Evolutionary conservation across 805 yeast species (phyloP), one percentile per base, ranked within the genome.

Genomic region (Tanozyma kutaoensis): DNA sequence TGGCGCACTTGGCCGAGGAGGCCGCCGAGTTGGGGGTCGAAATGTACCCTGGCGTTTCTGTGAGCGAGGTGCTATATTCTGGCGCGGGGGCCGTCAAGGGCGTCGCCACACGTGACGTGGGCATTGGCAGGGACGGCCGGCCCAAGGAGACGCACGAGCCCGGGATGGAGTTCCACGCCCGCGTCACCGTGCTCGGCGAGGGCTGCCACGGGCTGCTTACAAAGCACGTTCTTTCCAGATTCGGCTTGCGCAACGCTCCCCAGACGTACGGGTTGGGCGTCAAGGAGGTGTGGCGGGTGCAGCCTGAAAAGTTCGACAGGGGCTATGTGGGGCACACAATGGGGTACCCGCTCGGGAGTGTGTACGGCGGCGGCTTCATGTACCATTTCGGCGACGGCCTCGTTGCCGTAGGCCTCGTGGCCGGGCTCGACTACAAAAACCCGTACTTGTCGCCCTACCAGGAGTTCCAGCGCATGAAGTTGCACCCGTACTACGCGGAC

Each of bases 201-300:
- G 98, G 98, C n/a, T 91, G 98, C 48, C 97, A 86, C 52, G 98
- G 98, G 0, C 85, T 95, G 1, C 58, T 91, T 28, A 64, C 86
- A 9, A 88, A 91, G 48, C 69, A 78, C 45, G 76, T 72, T 0
- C 76, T 88, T 28, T 57, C 65, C 28, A 71, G 75, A 40, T 88
- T 55, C 52, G 62, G 74, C 23, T 56, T 91, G 33, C 69, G 96
- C 31, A 62, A 66, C 26, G 67, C 69, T 18, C 75, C 75, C 12
- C 98, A 91, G 57, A 85, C 97, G 0, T 91, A 91, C 52, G 99
- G 98, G 9, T 51, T 91, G 14, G 99, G 99, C 21, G 67, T 91
- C 32, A 91, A 91, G 50, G 99, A 91, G 54, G 88, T 91, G 5
- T 91, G 99, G 99, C 85, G 88, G 49, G 93, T 91, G 10, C 63